These are phyloP conservation scores for Yamadazyma nakazawae DNA, from an alignment of 805 yeast genomes.

Conservation along the genomic window DNA sequence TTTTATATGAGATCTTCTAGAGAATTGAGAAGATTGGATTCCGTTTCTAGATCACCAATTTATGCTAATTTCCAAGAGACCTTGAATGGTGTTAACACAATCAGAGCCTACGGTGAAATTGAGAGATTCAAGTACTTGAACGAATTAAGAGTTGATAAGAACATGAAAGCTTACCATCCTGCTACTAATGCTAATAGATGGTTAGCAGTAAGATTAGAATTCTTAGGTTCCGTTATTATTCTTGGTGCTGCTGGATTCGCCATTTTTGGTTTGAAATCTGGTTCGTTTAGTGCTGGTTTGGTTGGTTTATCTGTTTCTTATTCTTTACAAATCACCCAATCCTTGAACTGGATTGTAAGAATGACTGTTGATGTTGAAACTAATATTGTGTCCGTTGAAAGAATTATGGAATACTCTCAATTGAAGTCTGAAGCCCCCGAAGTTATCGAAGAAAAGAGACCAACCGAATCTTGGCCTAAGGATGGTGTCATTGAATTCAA, in stretches of 20 bases:
- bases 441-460: slow-evolving; percentile 60
- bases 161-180: slow-evolving; percentile 91
- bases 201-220: slow-evolving; percentile 93
- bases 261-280: slow-evolving; percentile 63
- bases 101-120: slow-evolving; percentile 70
- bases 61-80: slow-evolving; percentile 85
- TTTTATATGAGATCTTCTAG: slow-evolving; percentile 74
- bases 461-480: slow-evolving; percentile 42
- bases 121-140: slow-evolving; percentile 62
- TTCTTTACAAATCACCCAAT: slow-evolving; percentile 88
- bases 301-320: slow-evolving; percentile 93
- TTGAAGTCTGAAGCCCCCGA: slow-evolving; percentile 83
- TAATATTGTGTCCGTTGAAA: slow-evolving; percentile 93
- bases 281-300: slow-evolving; percentile 79
- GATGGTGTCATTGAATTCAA: slow-evolving; percentile 35
- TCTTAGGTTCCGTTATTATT: slow-evolving; percentile 85
- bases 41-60: slow-evolving; percentile 75
- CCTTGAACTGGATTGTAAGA: slow-evolving; percentile 95
- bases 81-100: slow-evolving; percentile 68
- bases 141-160: slow-evolving; percentile 71
- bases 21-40: slow-evolving; percentile 79
- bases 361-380: slow-evolving; percentile 99
- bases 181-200: slow-evolving; percentile 92
- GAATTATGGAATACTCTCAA: slow-evolving; percentile 84
- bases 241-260: slow-evolving; percentile 82